Evolutionary conservation across 371 early-diverging fungal genomes (phyloP), one percentile per base, ranked within the genome.

Genomic region (Choanephora cucurbitarum): DNA sequence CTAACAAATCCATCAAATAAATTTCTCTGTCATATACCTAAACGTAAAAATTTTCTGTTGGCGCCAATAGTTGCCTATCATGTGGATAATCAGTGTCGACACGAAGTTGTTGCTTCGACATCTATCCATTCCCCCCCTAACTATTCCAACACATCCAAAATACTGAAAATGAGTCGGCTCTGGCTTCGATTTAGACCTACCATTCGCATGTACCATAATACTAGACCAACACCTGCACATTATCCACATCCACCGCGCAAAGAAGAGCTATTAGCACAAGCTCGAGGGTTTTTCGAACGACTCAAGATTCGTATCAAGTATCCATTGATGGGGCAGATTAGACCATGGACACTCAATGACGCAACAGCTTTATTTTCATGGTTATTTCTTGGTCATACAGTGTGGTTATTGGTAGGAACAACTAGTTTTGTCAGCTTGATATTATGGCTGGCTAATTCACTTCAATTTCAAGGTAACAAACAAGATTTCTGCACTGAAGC

Each of bases 291-390:
- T 52, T 63, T 77, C 41, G 66, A 73, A 44, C 70, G 86, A 18
- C 62, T 82, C 33, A 81, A 81, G 61, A 72, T 84, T 33, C 80
- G 83, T 18, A 67, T 84, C 23, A 82, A 84, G 57, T 70, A 79
- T 31, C 73, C 80, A 14, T 48, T 87, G 28, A 85, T 87, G 85
- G 71, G 79, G 24, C 83, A 82, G 58, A 85, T 85, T 64, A 79
- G 91, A 15, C 91, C 91, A 0, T 92, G 88, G 87, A 91, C 88
- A 2, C 56, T 90, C 7, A 95, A 98, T 63, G 97, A 98, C 61
- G 70, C 93, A 39, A 82, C 94, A 28, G 98, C 97, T 0, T 52
- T 96, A 62, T 84, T 90, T 46, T 89, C 92, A 3, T 97, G 96
- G 96, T 70, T 93, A 0, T 87, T 96, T 66, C 74, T 96, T 24